Conservation (phyloP, 1,284 basidiomycete genomes). For the Pisolithus thermaeus region DNA sequence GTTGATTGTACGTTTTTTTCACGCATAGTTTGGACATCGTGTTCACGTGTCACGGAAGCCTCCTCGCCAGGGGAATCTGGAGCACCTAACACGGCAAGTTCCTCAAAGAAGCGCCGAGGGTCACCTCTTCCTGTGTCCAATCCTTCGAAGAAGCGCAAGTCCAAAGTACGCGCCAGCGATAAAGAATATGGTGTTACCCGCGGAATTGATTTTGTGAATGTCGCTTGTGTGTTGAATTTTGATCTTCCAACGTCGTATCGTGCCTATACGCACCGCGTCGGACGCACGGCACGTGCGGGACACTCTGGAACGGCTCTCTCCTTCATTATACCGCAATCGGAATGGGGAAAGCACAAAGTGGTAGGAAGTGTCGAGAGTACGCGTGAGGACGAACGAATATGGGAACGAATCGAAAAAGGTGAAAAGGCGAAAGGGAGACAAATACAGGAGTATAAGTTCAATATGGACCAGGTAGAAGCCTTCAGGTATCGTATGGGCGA, state of each 20-base stretch:
- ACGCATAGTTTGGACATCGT: background rate
- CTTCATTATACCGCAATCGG: constrained; percentile 74
- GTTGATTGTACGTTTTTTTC: constrained; percentile 14
- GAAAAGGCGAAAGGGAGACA: constrained; percentile 69
- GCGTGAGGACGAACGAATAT: constrained; percentile 67
- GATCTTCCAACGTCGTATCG: constrained; percentile 86
- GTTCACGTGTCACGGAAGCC: constrained; percentile 8
- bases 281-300: constrained; percentile 93
- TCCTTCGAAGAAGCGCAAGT: constrained; percentile 37
- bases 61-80: background rate
- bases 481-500: constrained; percentile 99
- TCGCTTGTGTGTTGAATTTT: constrained; percentile 98
- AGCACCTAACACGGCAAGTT: constrained; percentile 2
- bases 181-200: constrained; percentile 93
- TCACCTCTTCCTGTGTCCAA: constrained; percentile 24
- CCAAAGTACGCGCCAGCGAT: constrained; percentile 39
- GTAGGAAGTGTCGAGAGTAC: constrained; percentile 65
- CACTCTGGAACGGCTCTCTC: constrained; percentile 90
- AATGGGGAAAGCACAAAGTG: constrained; percentile 76
- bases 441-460: constrained; percentile 90
- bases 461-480: constrained; percentile 94
- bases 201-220: constrained; percentile 96
- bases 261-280: constrained; percentile 96
- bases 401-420: constrained; percentile 57
- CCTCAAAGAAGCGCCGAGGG: constrained; percentile 31